Conservation (phyloP, 1,139 yeast genomes). For the Taphrina deformans region DNA sequence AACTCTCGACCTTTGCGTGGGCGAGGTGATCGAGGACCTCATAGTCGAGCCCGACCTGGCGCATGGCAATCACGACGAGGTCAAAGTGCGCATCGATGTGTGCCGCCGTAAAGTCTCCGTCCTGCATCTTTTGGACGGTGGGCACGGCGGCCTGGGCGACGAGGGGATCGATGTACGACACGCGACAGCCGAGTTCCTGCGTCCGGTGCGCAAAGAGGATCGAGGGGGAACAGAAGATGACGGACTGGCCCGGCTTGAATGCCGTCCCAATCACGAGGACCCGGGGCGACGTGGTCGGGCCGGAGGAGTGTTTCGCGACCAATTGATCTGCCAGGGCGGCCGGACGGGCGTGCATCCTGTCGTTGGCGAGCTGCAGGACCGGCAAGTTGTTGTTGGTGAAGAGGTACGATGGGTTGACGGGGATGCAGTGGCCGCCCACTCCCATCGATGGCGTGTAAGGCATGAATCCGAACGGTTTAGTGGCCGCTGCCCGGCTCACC, state of each 20-base stretch:
- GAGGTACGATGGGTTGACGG: constrained; percentile 26
- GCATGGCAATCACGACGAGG: constrained; percentile 18
- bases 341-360: constrained; percentile 24
- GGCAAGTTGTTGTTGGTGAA: constrained; percentile 26
- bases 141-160: constrained; percentile 12
- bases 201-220: constrained; percentile 14
- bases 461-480: constrained; percentile 24
- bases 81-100: constrained; percentile 3
- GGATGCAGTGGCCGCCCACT: constrained; percentile 27
- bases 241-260: constrained; percentile 23
- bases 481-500: constrained; percentile 20
- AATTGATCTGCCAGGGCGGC: constrained; percentile 9
- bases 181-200: background rate
- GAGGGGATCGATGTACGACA: constrained; percentile 13
- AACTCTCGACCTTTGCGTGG: background rate
- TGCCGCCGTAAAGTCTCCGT: background rate
- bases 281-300: background rate
- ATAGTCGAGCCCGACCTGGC: constrained; percentile 13
- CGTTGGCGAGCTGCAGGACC: constrained; percentile 15
- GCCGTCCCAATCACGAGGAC: constrained; percentile 16
- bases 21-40: background rate
- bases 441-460: constrained; percentile 17
- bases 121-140: background rate
- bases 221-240: constrained; percentile 17
- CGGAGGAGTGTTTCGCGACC: background rate